Conservation (phyloP, 176 grass and related monocot species). For the bread wheat (Triticum aestivum) region DNA sequence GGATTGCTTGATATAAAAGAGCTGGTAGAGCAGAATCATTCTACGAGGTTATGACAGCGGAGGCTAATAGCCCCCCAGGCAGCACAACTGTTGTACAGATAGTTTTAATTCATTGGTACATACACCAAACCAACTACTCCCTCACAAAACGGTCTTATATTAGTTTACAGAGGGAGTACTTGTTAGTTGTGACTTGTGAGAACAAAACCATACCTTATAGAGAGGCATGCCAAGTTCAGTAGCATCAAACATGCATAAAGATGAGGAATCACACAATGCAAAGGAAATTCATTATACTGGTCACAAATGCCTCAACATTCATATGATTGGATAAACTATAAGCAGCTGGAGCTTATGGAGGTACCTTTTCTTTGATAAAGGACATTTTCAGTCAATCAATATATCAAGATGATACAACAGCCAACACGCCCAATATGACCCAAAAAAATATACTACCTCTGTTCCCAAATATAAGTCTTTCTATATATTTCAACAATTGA, state of each 20-base stretch:
- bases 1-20: constrained; percentile 27
- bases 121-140: not conserved
- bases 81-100: not conserved
- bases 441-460: too few species aligned
- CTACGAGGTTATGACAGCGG: not conserved
- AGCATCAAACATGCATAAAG: constrained; percentile 17
- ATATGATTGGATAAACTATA: constrained; percentile 9
- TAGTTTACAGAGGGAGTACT: not conserved
- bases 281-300: not conserved
- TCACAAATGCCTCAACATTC: constrained; percentile 7
- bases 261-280: constrained; percentile 7
- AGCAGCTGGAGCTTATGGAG: not conserved
- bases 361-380: not conserved
- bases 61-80: not conserved
- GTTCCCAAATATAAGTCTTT: too few species aligned
- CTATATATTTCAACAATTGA: too few species aligned
- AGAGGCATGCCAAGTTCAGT: not conserved
- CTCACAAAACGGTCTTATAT: too few species aligned
- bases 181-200: not conserved
- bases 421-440: too few species aligned
- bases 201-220: constrained; percentile 4
- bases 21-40: constrained; percentile 19
- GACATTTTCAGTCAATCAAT: too few species aligned
- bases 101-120: not conserved
- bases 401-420: too few species aligned